Percentiles rank a stretch among this genome's conserved stretches.
phyloP scores from a whole-genome alignment of 345 rosid genomes.

The Boechera divaricarpa region DNA sequence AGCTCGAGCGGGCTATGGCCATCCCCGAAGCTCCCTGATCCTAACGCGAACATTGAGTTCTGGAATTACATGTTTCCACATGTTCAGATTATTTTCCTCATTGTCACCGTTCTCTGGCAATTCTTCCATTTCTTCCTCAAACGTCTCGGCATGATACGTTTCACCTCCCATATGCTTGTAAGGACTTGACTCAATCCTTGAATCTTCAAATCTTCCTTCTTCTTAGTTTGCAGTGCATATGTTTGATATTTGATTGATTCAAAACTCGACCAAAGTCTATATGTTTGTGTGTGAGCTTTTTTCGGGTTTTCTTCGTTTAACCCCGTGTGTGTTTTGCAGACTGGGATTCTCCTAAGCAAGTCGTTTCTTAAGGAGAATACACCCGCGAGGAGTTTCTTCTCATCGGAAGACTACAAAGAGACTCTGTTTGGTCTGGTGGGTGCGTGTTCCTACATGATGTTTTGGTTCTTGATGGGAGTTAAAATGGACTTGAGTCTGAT shows the following conservation, averaged over 20 bases:
- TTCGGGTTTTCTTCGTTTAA: background rate
- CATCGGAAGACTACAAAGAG: slow-evolving; percentile 36
- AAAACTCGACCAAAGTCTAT: background rate
- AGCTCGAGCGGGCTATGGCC: slow-evolving; percentile 45
- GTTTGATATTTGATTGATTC: background rate
- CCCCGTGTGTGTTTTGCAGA: slow-evolving; percentile 24
- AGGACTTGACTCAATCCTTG: slow-evolving; percentile 15
- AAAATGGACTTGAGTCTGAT: slow-evolving; percentile 53
- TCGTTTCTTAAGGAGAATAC: slow-evolving; percentile 36
- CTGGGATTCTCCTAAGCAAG: slow-evolving; percentile 42
- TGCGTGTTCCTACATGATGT: slow-evolving; percentile 50
- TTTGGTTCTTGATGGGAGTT: slow-evolving; percentile 60
- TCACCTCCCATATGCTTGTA: slow-evolving; percentile 46
- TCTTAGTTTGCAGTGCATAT: background rate
- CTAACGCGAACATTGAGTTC: slow-evolving; percentile 25
- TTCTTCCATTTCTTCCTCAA: slow-evolving; percentile 40
- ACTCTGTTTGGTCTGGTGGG: slow-evolving; percentile 48
- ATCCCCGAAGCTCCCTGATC: slow-evolving; percentile 22
- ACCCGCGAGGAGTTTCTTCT: slow-evolving; percentile 25
- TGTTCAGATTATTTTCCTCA: slow-evolving; percentile 33
- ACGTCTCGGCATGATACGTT: slow-evolving; percentile 42
- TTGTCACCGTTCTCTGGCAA: slow-evolving; percentile 37
- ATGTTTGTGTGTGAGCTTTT: background rate
- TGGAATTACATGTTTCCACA: slow-evolving; percentile 46
- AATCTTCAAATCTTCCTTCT: background rate